phyloP scores from a whole-genome alignment of 2,329 filamentous ascomycete genomes.

The Diplodia seriata region DNA sequence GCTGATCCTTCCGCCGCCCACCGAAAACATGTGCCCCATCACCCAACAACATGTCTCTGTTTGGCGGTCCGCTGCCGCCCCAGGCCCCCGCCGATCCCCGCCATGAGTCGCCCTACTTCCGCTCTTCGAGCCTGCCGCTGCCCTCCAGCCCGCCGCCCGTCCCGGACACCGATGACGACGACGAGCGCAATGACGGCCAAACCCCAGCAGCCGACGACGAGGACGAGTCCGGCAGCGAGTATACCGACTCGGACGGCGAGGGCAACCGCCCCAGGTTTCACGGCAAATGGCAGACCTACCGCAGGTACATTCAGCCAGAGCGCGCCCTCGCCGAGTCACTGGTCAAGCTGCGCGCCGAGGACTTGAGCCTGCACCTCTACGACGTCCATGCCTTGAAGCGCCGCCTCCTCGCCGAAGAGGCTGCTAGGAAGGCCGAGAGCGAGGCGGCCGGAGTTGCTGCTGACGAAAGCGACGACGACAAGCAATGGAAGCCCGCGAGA shows the following conservation, averaged over 20 bases:
- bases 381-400: conserved; percentile 75
- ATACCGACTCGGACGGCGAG: conserved; percentile 34
- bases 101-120: conserved; percentile 5
- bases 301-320: conserved; percentile 65
- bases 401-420: conserved; percentile 41
- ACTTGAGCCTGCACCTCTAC: conserved; percentile 79
- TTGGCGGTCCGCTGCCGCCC: conserved; percentile 30
- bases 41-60: conserved; percentile 32
- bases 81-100: conserved; percentile 10
- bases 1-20: not conserved
- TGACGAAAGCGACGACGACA: conserved; percentile 37
- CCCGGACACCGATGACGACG: not conserved
- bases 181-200: conserved; percentile 21
- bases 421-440: conserved; percentile 39
- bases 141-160: conserved; percentile 21
- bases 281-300: conserved; percentile 74
- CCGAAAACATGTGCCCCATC: not conserved
- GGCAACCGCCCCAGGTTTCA: conserved; percentile 66
- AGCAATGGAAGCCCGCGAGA: conserved; percentile 56
- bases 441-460: conserved; percentile 33
- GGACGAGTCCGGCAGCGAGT: conserved; percentile 34
- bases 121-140: conserved; percentile 6
- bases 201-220: conserved; percentile 4
- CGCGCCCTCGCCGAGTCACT: conserved; percentile 69
- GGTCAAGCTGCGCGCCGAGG: conserved; percentile 66